A percentile compares a stretch with the other conserved stretches of the same genome.
Evolutionary conservation across 768 basidiomycete genomes (phyloP).

Genomic region (Heimioporus sp.): DNA sequence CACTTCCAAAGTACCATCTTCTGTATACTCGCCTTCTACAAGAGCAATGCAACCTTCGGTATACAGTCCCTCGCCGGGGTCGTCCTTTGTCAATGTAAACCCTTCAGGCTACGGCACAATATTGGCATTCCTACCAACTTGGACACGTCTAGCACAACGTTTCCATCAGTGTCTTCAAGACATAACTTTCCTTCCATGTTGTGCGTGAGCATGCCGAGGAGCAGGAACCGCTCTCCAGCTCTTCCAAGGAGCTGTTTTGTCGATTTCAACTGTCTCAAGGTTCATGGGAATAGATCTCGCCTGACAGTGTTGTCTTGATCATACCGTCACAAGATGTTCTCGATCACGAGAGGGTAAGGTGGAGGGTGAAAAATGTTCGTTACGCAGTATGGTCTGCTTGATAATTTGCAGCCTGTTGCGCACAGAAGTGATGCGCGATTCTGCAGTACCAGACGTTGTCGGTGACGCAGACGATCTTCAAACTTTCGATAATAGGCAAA

Average conservation of each 20-base stretch:
- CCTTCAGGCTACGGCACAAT: slow-evolving; percentile 2
- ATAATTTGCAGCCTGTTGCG: slow-evolving; percentile 89
- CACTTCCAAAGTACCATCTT: slow-evolving; percentile 84
- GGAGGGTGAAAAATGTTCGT: slow-evolving; percentile 97
- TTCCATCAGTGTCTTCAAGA: slow-evolving; percentile 91
- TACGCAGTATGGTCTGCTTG: slow-evolving; percentile 88
- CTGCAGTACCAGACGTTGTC: slow-evolving; percentile 79
- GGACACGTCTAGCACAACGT: slow-evolving; percentile 84
- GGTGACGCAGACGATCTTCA: slow-evolving; percentile 47
- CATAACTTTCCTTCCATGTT: slow-evolving; percentile 89
- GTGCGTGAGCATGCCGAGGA: slow-evolving; percentile 89
- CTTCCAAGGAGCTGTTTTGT: slow-evolving; percentile 95
- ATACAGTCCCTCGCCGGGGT: slow-evolving; percentile 93
- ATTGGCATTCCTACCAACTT: slow-evolving; percentile 55
- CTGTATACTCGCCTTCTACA: slow-evolving; percentile 94
- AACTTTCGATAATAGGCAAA: slow-evolving; percentile 8
- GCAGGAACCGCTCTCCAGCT: slow-evolving; percentile 83
- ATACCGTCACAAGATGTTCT: slow-evolving; percentile 83
- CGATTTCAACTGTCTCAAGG: slow-evolving; percentile 68
- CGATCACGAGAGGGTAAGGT: slow-evolving; percentile 88
- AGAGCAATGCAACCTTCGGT: slow-evolving; percentile 96
- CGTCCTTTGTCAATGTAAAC: slow-evolving; percentile 48
- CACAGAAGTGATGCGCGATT: slow-evolving; percentile 74
- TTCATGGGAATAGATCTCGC: slow-evolving; percentile 17
- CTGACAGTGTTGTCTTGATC: slow-evolving; percentile 23